Evolutionary conservation across 2,329 filamentous ascomycete genomes (phyloP).

Genomic region (Phialophora tarda): DNA sequence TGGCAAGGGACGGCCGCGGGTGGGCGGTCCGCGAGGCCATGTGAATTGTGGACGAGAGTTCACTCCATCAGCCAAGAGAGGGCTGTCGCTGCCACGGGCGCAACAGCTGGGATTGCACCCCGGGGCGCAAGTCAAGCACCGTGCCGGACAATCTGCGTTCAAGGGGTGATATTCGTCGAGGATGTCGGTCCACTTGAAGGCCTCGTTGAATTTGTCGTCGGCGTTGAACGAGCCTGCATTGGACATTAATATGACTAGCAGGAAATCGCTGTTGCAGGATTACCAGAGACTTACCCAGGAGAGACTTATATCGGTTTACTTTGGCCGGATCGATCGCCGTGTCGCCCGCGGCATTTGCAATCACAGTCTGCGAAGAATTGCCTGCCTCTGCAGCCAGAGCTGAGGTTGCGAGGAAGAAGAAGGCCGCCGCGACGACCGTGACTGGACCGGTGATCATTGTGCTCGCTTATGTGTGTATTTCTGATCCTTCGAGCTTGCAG

Average conservation of each 20-base stretch:
- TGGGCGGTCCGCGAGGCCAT: background rate
- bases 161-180: slow-evolving; percentile 12
- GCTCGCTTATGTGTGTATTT: background rate
- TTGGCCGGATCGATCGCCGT: slow-evolving; percentile 11
- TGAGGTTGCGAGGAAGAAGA: slow-evolving; percentile 10
- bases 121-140: slow-evolving; percentile 23
- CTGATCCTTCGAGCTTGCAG: background rate
- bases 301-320: slow-evolving; percentile 23
- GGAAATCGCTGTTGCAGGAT: background rate
- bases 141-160: slow-evolving; percentile 13
- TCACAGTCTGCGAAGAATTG: slow-evolving; percentile 22
- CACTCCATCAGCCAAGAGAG: background rate
- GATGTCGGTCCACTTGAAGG: slow-evolving; percentile 29
- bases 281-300: slow-evolving; percentile 9
- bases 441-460: background rate
- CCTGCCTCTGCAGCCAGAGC: slow-evolving; percentile 7
- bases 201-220: slow-evolving; percentile 13
- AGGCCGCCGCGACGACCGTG: background rate
- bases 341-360: slow-evolving; percentile 19
- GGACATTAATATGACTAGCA: background rate
- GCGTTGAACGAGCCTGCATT: slow-evolving; percentile 6
- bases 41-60: background rate
- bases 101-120: slow-evolving; percentile 31
- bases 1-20: slow-evolving; percentile 13
- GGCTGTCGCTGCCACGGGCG: background rate